Evolutionary conservation across 257 asterid genomes (phyloP).

Genomic region (Nicotiana tomentosiformis): DNA sequence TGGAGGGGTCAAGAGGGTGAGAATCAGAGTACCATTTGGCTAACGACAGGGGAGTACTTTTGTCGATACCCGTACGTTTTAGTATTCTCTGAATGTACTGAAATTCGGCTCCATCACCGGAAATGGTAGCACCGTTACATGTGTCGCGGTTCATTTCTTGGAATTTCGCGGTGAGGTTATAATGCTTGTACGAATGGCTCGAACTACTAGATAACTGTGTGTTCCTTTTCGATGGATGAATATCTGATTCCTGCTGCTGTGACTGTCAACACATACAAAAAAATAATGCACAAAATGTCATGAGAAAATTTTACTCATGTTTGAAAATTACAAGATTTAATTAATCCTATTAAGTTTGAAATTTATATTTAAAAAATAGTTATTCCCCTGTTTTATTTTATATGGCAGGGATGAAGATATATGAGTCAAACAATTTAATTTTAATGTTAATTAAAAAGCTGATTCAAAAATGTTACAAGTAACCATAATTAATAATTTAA

Average conservation of each 20-base stretch:
- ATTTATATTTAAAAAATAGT: too few relatives aligned
- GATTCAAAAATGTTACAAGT: too few relatives aligned
- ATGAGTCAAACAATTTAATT: too few relatives aligned
- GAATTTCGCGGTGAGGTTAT: slow-evolving; percentile 19
- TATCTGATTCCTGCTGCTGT: slow-evolving; percentile 42
- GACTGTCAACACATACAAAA: slow-evolving; percentile 25
- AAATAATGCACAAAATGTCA: neutral
- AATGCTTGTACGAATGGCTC: slow-evolving; percentile 48
- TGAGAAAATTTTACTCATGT: neutral
- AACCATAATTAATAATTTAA: too few relatives aligned
- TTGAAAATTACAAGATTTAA: neutral
- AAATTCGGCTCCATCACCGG: slow-evolving; percentile 31
- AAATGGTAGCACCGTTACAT: slow-evolving; percentile 25
- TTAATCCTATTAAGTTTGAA: neutral
- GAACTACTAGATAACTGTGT: slow-evolving; percentile 58
- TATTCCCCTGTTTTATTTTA: too few relatives aligned
- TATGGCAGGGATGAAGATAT: too few relatives aligned
- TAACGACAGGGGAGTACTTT: slow-evolving; percentile 28
- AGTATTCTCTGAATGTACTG: slow-evolving; percentile 55
- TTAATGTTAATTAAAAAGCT: too few relatives aligned
- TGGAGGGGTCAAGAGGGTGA: slow-evolving; percentile 76
- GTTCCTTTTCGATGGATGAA: slow-evolving; percentile 50
- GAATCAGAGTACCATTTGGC: slow-evolving; percentile 51
- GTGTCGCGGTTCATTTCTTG: slow-evolving; percentile 25
- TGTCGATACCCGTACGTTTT: slow-evolving; percentile 49